Evolutionary conservation across 805 yeast genomes (phyloP), one percentile per base, ranked within the genome.

Genomic region (Cyberlindnera maritima): DNA sequence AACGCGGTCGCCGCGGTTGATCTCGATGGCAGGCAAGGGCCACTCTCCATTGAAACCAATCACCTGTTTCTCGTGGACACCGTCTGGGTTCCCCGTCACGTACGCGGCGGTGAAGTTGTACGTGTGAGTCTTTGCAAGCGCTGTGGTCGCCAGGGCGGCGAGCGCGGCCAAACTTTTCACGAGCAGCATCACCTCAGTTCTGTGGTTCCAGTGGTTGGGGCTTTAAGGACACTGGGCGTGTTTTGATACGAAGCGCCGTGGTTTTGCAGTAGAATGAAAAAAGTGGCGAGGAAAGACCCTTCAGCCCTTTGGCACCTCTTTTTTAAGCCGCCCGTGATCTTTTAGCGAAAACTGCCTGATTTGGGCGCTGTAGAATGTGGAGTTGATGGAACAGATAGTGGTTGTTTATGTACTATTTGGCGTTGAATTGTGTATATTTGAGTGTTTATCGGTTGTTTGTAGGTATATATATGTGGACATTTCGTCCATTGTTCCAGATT

Each of bases 1-100:
- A 4, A 86, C 70, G 19, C 80, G 69, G 58, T 85, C 92, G 36
- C 87, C 85, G 52, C 75, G 81, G 50, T 75, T 70, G 9, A 82
- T 81, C 50, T 83, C 79, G 36, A 85, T 79, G 15, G 72, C 77
- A 1, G 92, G 92, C 46, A 82, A 69, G 2, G 94, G 94, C 89
- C 89, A 84, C 21, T 79, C 59, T 25, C 77, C 80, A 60, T 85
- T 84, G 61, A 84, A 81, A 1, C 88, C 85, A 48, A 85, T 77
- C 57, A 84, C 80, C 28, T 66, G 68, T 55, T 84, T 76, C 41
- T 71, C 77, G 29, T 66, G 63, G 20, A 68, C 61, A 5, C 88
- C 88, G 65, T 85, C 91, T 4, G 89, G 89, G 57, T 80, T 82
- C 7, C 82, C 85, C 33, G 63, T 62, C 18, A 79, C 77, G 79